Evolutionary conservation across 169 alveolate species (phyloP), one percentile per base, ranked within the genome.

Genomic region (Cryptosporidium parvum): DNA sequence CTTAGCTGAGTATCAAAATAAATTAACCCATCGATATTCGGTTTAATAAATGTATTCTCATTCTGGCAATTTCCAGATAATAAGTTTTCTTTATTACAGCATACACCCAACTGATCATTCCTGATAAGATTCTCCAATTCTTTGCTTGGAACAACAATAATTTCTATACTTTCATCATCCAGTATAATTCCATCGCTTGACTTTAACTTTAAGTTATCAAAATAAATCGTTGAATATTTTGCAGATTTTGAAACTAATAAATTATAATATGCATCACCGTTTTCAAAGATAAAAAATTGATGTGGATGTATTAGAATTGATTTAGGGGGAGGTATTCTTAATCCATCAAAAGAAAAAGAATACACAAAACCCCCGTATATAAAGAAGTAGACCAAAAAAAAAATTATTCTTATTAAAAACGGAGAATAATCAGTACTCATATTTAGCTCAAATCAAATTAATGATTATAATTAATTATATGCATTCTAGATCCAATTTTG

Each of bases 31-130:
- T 70, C 84, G 18, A 52, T 52, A 23, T 72, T 72, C 0, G 85
- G 85, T 29, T 53, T 45, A 31, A 52, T 44, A 18, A 72, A 72
- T 37, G 85, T 72, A 31, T 72, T 72, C 29, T 72, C 85, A 31
- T 2, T 51, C 51, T 33, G 44, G 6, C 85, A 72, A 21, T 51
- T 12, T 3, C 69, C 85, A 23, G 53, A 44, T 23, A 72, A 29
- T 29, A 72, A 26, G 39, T 51, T 53, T 72, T 72, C 85, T 45
- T 72, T 31, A 56, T 72, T 52, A 72, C 85, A 72, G n/a, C 85
- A 72, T 29, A n/a, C 44, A 0, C 85, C 69, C 26, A 51, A 14
- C 51, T 18, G 44, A 23, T 45, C 61, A 3, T 18, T 52, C 35
- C 31, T 53, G 12, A 72, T 23, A 9, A 51, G 51, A 72, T 31